Conservation (phyloP, 208 protist genomes). For the Leishmania braziliensis region DNA sequence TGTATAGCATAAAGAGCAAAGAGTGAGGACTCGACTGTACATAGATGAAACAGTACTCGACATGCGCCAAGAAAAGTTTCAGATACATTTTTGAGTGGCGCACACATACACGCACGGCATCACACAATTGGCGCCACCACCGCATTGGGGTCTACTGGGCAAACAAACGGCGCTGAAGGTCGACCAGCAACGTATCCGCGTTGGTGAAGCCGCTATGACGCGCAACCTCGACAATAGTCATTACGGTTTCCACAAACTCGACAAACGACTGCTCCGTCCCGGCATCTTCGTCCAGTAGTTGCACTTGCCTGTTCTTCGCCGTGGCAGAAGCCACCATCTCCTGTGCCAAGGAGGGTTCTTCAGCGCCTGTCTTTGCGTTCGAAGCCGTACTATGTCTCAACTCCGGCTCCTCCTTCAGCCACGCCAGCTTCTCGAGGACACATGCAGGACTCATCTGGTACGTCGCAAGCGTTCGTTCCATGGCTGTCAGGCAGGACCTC, state of each 20-base stretch:
- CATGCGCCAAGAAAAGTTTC: background rate
- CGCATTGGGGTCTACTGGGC: background rate
- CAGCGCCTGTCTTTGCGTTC: background rate
- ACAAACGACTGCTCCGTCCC: constrained; percentile 60
- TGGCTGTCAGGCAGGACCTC: constrained; percentile 14
- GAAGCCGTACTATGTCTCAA: too few relatives aligned
- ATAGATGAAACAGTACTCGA: background rate
- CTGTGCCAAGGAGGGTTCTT: constrained; percentile 10
- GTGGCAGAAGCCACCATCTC: constrained; percentile 16
- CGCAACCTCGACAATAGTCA: constrained; percentile 30
- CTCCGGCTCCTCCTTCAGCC: constrained; percentile 15
- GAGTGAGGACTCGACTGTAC: background rate
- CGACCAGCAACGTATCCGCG: constrained; percentile 6
- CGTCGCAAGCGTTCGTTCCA: constrained; percentile 6
- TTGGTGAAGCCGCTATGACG: constrained; percentile 12
- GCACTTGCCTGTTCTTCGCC: constrained; percentile 17
- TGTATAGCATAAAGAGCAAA: constrained; percentile 2
- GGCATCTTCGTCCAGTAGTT: constrained; percentile 28
- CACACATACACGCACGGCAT: constrained; percentile 6
- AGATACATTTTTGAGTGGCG: constrained; percentile 22
- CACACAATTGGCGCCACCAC: background rate
- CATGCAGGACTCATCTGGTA: constrained; percentile 8
- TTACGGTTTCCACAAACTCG: constrained; percentile 81
- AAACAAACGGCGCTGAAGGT: constrained; percentile 19
- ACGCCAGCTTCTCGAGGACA: constrained; percentile 24